phyloP scores from a whole-genome alignment of 2,329 filamentous ascomycete genomes.

The Drechslerella stenobrocha region DNA sequence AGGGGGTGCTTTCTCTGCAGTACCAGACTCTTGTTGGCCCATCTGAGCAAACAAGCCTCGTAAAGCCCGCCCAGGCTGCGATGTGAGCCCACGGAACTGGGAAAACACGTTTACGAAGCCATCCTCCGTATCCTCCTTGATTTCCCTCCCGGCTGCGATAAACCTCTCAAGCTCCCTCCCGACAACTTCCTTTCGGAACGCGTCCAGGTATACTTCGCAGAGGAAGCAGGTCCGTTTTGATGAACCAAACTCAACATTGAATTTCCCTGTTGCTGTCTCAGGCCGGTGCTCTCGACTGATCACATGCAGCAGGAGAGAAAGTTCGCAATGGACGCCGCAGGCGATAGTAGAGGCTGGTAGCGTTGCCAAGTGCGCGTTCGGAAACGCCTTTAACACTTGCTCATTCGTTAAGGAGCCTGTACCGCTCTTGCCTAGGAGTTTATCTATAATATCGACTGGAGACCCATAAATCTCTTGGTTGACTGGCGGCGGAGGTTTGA shows the following conservation, averaged over 20 bases:
- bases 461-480: constrained; percentile 3
- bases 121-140: neutral
- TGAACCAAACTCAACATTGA: constrained; percentile 14
- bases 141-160: neutral
- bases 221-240: constrained; percentile 21
- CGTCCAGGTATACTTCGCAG: constrained; percentile 25
- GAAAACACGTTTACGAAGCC: constrained; percentile 19
- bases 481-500: neutral
- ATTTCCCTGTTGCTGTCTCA: neutral
- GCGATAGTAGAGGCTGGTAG: neutral
- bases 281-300: constrained; percentile 5
- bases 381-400: neutral
- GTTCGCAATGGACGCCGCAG: constrained; percentile 19
- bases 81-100: constrained; percentile 21
- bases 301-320: constrained; percentile 7
- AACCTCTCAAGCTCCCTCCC: constrained; percentile 11
- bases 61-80: constrained; percentile 19
- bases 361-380: neutral
- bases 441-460: constrained; percentile 20
- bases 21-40: too few species aligned
- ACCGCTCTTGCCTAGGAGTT: constrained; percentile 6
- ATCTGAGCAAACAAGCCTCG: constrained; percentile 16
- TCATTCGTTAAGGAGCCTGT: constrained; percentile 6
- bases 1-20: too few species aligned
- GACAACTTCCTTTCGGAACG: constrained; percentile 3